These are phyloP conservation scores for Penicillium sp. DNA, from an alignment of 2,329 filamentous ascomycete genomes.

Conservation along the genomic window DNA sequence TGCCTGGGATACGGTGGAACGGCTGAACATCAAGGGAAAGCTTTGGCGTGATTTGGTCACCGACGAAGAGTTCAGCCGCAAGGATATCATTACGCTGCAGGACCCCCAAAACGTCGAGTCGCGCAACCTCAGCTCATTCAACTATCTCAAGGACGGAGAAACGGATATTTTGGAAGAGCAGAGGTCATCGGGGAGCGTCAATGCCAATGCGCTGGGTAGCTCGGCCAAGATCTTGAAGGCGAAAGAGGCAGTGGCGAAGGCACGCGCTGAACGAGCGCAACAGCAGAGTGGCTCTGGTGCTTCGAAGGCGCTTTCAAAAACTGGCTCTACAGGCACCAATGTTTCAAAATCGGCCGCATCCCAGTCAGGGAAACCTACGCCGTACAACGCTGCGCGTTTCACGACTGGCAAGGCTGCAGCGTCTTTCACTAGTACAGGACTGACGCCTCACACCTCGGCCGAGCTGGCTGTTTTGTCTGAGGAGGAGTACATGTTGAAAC, in stretches of 20 bases:
- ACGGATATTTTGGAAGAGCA: slow-evolving; percentile 71
- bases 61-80: slow-evolving; percentile 82
- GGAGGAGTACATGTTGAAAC: slow-evolving; percentile 96
- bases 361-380: slow-evolving; percentile 45
- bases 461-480: slow-evolving; percentile 86
- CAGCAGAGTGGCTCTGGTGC: slow-evolving; percentile 62
- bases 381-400: slow-evolving; percentile 85
- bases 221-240: slow-evolving; percentile 83
- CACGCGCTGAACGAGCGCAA: slow-evolving; percentile 71
- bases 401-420: slow-evolving; percentile 91
- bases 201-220: slow-evolving; percentile 77
- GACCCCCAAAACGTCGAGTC: slow-evolving; percentile 89
- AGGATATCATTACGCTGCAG: slow-evolving; percentile 94
- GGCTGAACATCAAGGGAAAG: slow-evolving; percentile 95
- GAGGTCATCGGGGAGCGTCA: slow-evolving; percentile 67
- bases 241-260: slow-evolving; percentile 91
- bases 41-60: slow-evolving; percentile 91
- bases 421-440: slow-evolving; percentile 90
- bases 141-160: slow-evolving; percentile 82
- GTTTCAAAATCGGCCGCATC: slow-evolving; percentile 28
- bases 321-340: slow-evolving; percentile 15
- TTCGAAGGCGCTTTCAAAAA: slow-evolving; percentile 32
- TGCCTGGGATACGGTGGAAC: slow-evolving; percentile 91
- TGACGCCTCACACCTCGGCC: slow-evolving; percentile 88
- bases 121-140: slow-evolving; percentile 84